Conservation (phyloP, 2,329 filamentous ascomycete species). For the Colletotrichum caudatum region DNA sequence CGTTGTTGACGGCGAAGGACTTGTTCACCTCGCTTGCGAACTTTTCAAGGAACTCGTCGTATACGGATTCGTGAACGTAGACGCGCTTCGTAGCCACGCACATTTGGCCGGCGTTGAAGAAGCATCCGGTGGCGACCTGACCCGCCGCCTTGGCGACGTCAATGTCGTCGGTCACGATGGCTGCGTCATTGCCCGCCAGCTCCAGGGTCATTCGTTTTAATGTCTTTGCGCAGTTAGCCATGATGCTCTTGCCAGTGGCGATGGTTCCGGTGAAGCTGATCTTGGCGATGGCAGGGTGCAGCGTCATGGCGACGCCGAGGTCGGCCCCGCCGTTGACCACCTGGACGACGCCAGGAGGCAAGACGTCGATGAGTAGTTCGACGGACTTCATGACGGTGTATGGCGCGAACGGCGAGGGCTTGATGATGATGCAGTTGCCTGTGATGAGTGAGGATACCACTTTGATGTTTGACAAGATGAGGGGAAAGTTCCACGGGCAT, state of each 20-base stretch:
- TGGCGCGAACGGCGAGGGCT: conserved; percentile 66
- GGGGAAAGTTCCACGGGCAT: conserved; percentile 71
- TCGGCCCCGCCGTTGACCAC: conserved; percentile 66
- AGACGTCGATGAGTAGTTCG: conserved; percentile 61
- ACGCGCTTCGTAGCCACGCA: conserved; percentile 70
- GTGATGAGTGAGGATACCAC: conserved; percentile 62
- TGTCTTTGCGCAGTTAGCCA: conserved; percentile 62
- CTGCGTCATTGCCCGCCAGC: conserved; percentile 67
- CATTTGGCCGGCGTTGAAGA: conserved; percentile 67
- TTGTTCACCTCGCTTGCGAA: conserved; percentile 45
- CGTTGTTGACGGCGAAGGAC: not conserved
- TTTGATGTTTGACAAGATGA: conserved; percentile 63
- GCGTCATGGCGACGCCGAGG: conserved; percentile 65
- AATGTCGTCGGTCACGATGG: conserved; percentile 65
- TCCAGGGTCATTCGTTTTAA: conserved; percentile 67
- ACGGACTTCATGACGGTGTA: conserved; percentile 64
- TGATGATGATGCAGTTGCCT: conserved; percentile 64
- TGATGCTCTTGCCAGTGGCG: conserved; percentile 62
- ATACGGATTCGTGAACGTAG: conserved; percentile 71
- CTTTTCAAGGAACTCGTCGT: conserved; percentile 63
- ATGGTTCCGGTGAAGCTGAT: conserved; percentile 70
- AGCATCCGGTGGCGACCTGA: conserved; percentile 58
- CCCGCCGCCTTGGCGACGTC: conserved; percentile 59
- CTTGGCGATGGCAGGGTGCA: conserved; percentile 67
- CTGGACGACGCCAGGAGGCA: conserved; percentile 69